Evolutionary conservation across 2,329 filamentous ascomycete genomes (phyloP), one percentile per base, ranked within the genome.

Genomic region (Fusarium pilosicola): DNA sequence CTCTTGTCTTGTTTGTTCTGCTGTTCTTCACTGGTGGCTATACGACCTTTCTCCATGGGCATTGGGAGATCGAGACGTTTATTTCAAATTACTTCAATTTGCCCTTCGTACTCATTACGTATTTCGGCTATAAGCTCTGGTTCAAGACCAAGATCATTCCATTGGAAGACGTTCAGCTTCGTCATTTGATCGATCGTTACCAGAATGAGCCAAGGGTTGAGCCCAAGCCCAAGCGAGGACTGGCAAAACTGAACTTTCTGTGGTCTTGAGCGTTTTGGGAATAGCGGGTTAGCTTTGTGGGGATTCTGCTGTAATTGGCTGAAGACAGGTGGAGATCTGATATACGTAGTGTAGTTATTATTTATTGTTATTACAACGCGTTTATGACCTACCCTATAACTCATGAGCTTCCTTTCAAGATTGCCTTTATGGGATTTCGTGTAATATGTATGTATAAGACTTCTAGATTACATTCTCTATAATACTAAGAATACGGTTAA

Each of bases 21-120:
- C 44, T 64, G 10, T 48, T 56, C 28, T 62, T 62, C 15, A 62
- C 59, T 22, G 59, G 59, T 17, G 48, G 36, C 30, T 62, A 22
- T 39, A 56, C 59, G 9, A 62, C 59, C 11, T 62, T 62, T 18
- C 15, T 62, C 6, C 59, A 62, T 26, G 59, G 59, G 0, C 24
- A 62, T 0, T 62, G 59, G 59, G 59, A 62, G 15, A 44, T 4
- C 6, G 59, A 62, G 49, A 17, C 59, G 5, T 62, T 62, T 6
- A 56, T 62, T 26, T 62, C 59, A 22, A 62, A 24, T 4, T 62
- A 62, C 49, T 62, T 62, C 39, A 62, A 62, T 22, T 45, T 62
- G 39, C 59, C 59, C 17, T 62, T 62, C 5, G 34, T 36, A 62
- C 48, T 3, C 20, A 24, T 62, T 8, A 26, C 44, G 20, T 62